These are phyloP conservation scores for Sugiyamaella smithiae DNA, from an alignment of 805 yeast genomes.

Conservation along the genomic window DNA sequence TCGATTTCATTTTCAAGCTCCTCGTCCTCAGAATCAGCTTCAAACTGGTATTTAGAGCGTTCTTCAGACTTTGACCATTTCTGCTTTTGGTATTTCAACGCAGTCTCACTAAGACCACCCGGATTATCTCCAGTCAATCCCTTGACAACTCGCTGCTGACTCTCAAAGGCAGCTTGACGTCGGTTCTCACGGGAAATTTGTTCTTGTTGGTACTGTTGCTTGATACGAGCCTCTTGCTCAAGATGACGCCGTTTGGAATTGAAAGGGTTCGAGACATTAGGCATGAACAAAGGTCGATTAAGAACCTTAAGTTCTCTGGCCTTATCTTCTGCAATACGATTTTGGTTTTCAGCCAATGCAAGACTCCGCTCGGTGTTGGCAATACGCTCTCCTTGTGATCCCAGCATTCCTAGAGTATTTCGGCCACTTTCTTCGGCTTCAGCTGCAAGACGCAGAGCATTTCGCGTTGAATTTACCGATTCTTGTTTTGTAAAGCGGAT, in stretches of 20 bases:
- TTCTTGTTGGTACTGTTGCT: constrained; percentile 58
- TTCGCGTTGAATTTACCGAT: constrained; percentile 79
- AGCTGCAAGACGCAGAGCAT: constrained; percentile 68
- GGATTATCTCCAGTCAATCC: constrained; percentile 41
- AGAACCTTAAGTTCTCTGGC: constrained; percentile 75
- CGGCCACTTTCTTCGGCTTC: constrained; percentile 72
- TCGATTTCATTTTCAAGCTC: constrained; percentile 88
- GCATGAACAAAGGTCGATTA: constrained; percentile 78
- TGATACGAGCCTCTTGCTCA: constrained; percentile 68
- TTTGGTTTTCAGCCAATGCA: constrained; percentile 75
- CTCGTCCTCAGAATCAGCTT: constrained; percentile 89
- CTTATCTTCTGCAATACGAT: constrained; percentile 75
- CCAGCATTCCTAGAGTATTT: constrained; percentile 87
- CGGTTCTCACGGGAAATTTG: constrained; percentile 61
- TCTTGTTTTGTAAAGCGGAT: constrained; percentile 82
- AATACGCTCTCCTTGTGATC: constrained; percentile 86
- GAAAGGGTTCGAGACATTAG: constrained; percentile 83
- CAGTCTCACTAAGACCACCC: constrained; percentile 26
- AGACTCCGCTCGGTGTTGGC: constrained; percentile 76
- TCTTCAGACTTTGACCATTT: constrained; percentile 32
- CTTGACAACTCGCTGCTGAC: constrained; percentile 65
- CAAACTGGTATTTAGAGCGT: constrained; percentile 74
- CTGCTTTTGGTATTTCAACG: constrained; percentile 30
- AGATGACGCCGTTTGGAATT: constrained; percentile 72
- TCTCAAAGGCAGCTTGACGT: constrained; percentile 54